Conservation (phyloP, 73 alveolate genomes). For the Symbiodinium natans region DNA sequence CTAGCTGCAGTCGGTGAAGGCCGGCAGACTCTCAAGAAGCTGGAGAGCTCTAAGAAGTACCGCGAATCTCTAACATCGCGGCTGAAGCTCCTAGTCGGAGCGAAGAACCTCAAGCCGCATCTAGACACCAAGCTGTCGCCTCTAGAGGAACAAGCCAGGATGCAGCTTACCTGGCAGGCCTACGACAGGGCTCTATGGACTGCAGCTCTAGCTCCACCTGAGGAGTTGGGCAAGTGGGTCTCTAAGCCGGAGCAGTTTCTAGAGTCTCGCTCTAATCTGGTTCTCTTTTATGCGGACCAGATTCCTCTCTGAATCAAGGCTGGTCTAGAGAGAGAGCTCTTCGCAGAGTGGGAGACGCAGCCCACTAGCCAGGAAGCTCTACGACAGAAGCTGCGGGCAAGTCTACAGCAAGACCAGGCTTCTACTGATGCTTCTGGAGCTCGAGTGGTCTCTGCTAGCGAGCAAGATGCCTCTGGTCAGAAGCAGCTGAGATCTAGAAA, state of each 20-base stretch:
- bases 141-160: not conserved
- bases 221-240: not conserved
- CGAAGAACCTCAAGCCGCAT: not conserved
- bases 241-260: not conserved
- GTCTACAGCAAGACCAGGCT: too few species aligned
- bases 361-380: too few species aligned
- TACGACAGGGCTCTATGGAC: not conserved
- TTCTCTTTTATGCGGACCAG: not conserved
- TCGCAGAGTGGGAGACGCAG: not conserved
- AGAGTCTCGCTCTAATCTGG: not conserved
- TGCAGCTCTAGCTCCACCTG: not conserved
- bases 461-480: too few species aligned
- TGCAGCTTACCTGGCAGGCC: slow-evolving; percentile 16
- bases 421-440: too few species aligned
- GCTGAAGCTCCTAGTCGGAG: not conserved
- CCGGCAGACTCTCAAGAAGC: not conserved
- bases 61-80: not conserved
- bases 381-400: too few species aligned
- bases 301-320: slow-evolving; percentile 13
- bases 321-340: not conserved
- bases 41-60: not conserved
- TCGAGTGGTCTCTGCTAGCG: not conserved
- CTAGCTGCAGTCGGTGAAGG: not conserved
- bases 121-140: not conserved
- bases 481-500: too few species aligned